These are phyloP conservation scores for Kregervanrija fluxuum DNA, from an alignment of 805 yeast species.

Conservation along the genomic window DNA sequence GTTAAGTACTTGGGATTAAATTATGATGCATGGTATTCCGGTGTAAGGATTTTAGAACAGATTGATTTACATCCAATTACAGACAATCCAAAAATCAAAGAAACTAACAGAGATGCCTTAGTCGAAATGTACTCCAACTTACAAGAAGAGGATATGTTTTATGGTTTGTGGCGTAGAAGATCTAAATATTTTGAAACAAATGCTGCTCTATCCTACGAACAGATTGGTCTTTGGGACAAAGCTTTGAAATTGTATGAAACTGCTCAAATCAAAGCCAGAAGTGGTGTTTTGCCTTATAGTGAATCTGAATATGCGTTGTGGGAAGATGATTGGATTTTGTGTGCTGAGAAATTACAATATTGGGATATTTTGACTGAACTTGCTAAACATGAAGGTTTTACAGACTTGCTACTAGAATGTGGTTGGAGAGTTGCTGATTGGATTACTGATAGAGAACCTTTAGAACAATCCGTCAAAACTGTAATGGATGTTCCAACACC, in stretches of 20 bases:
- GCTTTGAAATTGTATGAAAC: slow-evolving; percentile 92
- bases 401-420: slow-evolving; percentile 91
- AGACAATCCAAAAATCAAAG: slow-evolving; percentile 68
- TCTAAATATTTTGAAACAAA: slow-evolving; percentile 93
- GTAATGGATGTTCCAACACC: slow-evolving; percentile 99
- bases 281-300: slow-evolving; percentile 91
- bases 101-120: slow-evolving; percentile 83
- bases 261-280: slow-evolving; percentile 93
- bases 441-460: slow-evolving; percentile 90
- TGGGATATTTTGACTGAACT: slow-evolving; percentile 97
- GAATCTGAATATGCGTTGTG: slow-evolving; percentile 92
- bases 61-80: slow-evolving; percentile 38
- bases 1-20: slow-evolving; percentile 82
- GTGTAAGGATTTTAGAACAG: slow-evolving; percentile 76
- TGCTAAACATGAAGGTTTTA: slow-evolving; percentile 96
- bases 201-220: slow-evolving; percentile 89
- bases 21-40: slow-evolving; percentile 87
- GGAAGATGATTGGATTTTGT: slow-evolving; percentile 98
- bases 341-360: slow-evolving; percentile 95
- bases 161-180: slow-evolving; percentile 95
- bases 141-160: slow-evolving; percentile 94
- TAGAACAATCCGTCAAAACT: slow-evolving; percentile 89
- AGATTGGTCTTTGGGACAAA: slow-evolving; percentile 89
- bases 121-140: slow-evolving; percentile 81
- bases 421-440: slow-evolving; percentile 99